These are phyloP conservation scores for Helichrysum umbraculigerum DNA, from an alignment of 129 eudicot species.

Conservation along the genomic window DNA sequence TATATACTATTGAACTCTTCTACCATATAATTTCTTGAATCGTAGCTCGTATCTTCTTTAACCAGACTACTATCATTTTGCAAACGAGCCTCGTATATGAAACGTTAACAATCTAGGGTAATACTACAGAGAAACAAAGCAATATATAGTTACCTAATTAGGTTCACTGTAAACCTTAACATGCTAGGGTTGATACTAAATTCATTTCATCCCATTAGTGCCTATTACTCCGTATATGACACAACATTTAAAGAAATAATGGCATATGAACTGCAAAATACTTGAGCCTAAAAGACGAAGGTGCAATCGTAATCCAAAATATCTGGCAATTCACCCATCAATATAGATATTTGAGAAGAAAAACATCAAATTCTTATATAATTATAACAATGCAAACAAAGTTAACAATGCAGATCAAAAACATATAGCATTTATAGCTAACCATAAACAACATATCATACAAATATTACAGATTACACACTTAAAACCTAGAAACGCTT, in stretches of 20 bases:
- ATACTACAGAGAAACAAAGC: background rate
- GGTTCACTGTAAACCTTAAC: conserved; percentile 12
- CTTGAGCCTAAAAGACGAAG: conserved; percentile 1
- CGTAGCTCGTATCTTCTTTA: background rate
- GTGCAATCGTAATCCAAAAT: background rate
- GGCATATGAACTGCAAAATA: background rate
- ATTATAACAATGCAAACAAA: conserved; percentile 1
- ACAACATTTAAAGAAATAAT: conserved; percentile 7
- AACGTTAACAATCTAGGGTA: conserved; percentile 1
- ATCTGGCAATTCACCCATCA: conserved; percentile 11
- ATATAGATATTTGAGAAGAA: background rate
- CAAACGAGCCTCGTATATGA: conserved; percentile 10
- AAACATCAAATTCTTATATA: background rate
- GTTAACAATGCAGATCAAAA: conserved; percentile 14
- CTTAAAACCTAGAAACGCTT: conserved; percentile 2
- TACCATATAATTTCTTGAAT: background rate
- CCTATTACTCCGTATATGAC: background rate
- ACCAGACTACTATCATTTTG: background rate
- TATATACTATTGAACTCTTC: background rate
- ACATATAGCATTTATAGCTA: conserved; percentile 3
- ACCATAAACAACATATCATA: conserved; percentile 17
- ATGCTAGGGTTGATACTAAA: background rate
- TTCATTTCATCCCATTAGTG: conserved; percentile 2
- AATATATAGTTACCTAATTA: background rate
- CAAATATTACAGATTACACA: conserved; percentile 1